These are phyloP conservation scores for Fraxinus nigra DNA, from an alignment of 305 asterid species.

Conservation along the genomic window DNA sequence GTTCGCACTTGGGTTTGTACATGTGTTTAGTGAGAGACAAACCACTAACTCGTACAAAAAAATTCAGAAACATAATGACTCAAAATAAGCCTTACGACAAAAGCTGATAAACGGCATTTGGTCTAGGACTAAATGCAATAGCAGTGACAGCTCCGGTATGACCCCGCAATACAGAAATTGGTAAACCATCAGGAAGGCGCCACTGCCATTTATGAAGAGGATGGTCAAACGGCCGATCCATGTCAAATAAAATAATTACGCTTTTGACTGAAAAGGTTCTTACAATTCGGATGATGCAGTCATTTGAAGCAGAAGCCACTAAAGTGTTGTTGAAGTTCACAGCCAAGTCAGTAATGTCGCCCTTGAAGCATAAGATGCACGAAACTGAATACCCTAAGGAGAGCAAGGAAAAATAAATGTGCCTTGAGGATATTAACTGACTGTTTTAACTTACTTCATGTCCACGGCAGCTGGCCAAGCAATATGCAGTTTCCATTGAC, in stretches of 20 bases:
- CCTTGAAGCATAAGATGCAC: constrained; percentile 50
- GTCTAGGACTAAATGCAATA: constrained; percentile 91
- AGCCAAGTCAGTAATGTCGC: constrained; percentile 98
- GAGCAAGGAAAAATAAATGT: constrained; percentile 10
- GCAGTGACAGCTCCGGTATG: constrained; percentile 99
- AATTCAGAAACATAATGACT: constrained; percentile 20
- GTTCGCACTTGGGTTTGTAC: background rate
- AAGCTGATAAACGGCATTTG: constrained; percentile 79
- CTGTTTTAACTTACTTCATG: constrained; percentile 74
- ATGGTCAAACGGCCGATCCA: constrained; percentile 22
- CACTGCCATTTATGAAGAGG: constrained; percentile 58
- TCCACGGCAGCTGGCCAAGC: constrained; percentile 99
- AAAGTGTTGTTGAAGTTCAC: constrained; percentile 85
- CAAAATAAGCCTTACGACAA: constrained; percentile 65
- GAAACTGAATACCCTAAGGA: constrained; percentile 27
- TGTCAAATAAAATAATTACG: constrained; percentile 5
- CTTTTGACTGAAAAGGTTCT: constrained; percentile 31
- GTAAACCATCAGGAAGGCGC: constrained; percentile 94
- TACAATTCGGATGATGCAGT: constrained; percentile 87
- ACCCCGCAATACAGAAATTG: constrained; percentile 89
- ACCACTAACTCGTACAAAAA: constrained; percentile 3
- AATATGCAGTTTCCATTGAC: constrained; percentile 98
- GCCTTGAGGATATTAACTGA: constrained; percentile 18
- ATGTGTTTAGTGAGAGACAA: background rate
- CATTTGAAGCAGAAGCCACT: constrained; percentile 98